Conservation (phyloP, 169 alveolate genomes). For the Cryptosporidium baileyi region DNA sequence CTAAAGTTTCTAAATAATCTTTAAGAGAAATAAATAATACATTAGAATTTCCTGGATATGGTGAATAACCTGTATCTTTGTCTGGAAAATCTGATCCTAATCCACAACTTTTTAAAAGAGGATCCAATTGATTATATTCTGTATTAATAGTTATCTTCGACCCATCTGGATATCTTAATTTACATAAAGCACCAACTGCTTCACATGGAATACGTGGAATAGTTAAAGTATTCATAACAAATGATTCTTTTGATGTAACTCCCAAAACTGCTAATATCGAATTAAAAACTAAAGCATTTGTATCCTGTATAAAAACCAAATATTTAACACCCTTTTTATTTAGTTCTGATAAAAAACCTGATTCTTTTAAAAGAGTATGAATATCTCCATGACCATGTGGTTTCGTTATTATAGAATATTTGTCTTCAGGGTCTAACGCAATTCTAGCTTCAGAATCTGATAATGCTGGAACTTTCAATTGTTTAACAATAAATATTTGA, state of each 20-base stretch:
- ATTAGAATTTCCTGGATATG: slow-evolving; percentile 92
- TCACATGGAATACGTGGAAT: slow-evolving; percentile 91
- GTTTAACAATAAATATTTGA: slow-evolving; percentile 85
- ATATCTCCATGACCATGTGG: slow-evolving; percentile 98
- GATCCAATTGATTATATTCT: slow-evolving; percentile 90
- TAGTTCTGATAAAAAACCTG: slow-evolving; percentile 81
- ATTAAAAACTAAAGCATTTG: slow-evolving; percentile 87
- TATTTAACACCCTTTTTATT: slow-evolving; percentile 82
- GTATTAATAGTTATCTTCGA: slow-evolving; percentile 79
- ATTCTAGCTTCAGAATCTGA: slow-evolving; percentile 85
- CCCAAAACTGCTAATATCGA: slow-evolving; percentile 89
- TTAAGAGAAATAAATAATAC: slow-evolving; percentile 81
- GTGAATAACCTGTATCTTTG: slow-evolving; percentile 80
- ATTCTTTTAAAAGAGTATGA: slow-evolving; percentile 84
- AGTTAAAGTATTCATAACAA: slow-evolving; percentile 83
- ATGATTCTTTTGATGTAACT: slow-evolving; percentile 78
- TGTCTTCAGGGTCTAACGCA: slow-evolving; percentile 78
- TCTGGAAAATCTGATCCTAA: slow-evolving; percentile 77
- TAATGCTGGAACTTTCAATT: slow-evolving; percentile 90
- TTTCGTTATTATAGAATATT: slow-evolving; percentile 82
- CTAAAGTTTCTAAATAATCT: slow-evolving; percentile 79
- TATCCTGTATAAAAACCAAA: slow-evolving; percentile 88
- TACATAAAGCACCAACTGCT: slow-evolving; percentile 87
- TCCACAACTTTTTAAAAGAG: slow-evolving; percentile 81
- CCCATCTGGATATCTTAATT: slow-evolving; percentile 75